Evolutionary conservation across 148 eudicot species (phyloP), one percentile per base, ranked within the genome.

Genomic region (Silene conica): DNA sequence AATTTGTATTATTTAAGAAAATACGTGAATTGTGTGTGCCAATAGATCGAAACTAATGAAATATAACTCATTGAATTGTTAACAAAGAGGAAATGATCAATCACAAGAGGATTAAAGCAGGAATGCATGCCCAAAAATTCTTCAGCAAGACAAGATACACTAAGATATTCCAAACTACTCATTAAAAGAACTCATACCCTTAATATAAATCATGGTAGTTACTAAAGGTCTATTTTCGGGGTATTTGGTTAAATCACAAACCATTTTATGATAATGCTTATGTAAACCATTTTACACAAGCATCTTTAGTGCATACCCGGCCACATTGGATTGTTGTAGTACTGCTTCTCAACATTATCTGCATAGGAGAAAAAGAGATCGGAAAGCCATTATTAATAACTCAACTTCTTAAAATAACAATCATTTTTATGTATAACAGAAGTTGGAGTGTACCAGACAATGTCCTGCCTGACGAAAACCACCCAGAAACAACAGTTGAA

Each of bases 311-410:
- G 70, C 77, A 74, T 83, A 89, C 99, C 99, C 71, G 99, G 99
- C 99, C 99, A 95, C 99, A 95, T 95, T 70, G 99, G 99, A 77
- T 90, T 95, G 84, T 95, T 92, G 81, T 87, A 95, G 80, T 88
- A 92, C 77, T 62, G 78, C 67, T 85, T 88, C 56, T 82, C 87
- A 41, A 31, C 25, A 77, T 82, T 70, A 62, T 74, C 96, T 94
- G 90, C 67, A 31, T 74, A 68, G 26, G 59, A 68, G 57, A 70
- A 6, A 65, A 46, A 62, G 41, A n/a, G 12, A 55, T 67, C 26
- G 74, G 43, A 59, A 57, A 11, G 16, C 25, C 23, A 31, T 74
- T 22, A 31, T 74, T 66, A 77, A 64, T 56, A 79, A 61, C 43
- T 41, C 46, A 25, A 34, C 54, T 25, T 28, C 48, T 55, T 50